Base-by-base conservation (phyloP, 768 basidiomycete genomes). In the Galerina marginata region DNA sequence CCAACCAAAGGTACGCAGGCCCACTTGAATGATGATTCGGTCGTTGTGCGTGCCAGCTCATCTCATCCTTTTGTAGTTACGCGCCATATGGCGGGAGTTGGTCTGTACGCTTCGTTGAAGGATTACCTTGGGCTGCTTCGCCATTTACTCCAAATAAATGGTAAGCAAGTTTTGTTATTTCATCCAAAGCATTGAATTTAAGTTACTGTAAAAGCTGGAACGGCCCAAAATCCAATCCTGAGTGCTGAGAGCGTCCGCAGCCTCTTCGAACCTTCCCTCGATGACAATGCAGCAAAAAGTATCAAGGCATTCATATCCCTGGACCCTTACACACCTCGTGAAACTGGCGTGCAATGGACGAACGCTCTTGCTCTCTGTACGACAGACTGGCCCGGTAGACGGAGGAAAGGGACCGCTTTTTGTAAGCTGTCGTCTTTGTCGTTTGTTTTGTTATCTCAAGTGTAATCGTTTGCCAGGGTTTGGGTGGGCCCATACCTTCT, bases 401-500 rank as follows among this genome's bases (percentile, higher is more conserved):
- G 75, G 25, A 73, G 64, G 62, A 73, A 71, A 49, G 72, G 71
- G 20, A 70, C 74, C 2, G 75, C 64, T 4, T 69, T 69, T 33
- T 77, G 76, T 76, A 52, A 59, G 75, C 68, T 50, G 23, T 2
- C 6, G 9, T 47, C 43, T 16, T 11, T 16, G 14, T 38, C 20
- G 4, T 20, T 29, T 33, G 36, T 50, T 16, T 38, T 9, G 26
- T 25, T 37, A 5, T 40, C 42, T 29, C 6, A 6, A 55, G 14
- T 57, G 23, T 9, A n/a, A 48, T 48, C 12, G 6, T 14, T 10
- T 3, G 47, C 23, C 54, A 77, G 75, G 74, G 75, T 69, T 56
- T 37, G 77, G 77, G 6, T 78, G 71, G 71, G 75, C 75, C 11
- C 69, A 70, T 16, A 74, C 73, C 1, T 68, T 66, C 25, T 68